phyloP scores from a whole-genome alignment of 768 basidiomycete genomes.

The Austroboletus eburneus region DNA sequence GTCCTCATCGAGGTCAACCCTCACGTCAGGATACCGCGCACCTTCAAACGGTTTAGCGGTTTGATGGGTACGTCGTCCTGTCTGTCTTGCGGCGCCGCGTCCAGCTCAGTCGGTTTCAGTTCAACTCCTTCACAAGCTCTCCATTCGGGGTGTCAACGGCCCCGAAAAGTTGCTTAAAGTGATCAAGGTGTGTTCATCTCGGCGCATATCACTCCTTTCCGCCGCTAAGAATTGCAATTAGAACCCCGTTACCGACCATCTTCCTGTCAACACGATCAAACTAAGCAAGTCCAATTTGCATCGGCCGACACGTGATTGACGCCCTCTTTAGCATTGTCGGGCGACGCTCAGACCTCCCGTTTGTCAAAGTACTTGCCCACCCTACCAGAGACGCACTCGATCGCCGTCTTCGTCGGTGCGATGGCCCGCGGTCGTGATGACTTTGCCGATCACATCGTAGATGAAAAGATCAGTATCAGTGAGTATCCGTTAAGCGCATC shows the following conservation, averaged over 20 bases:
- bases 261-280: slow-evolving; percentile 94
- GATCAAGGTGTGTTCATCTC: slow-evolving; percentile 68
- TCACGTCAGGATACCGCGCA: slow-evolving; percentile 93
- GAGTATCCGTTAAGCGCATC: slow-evolving; percentile 90
- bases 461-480: slow-evolving; percentile 95
- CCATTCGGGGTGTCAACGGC: slow-evolving; percentile 93
- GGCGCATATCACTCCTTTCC: not conserved
- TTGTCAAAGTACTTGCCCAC: slow-evolving; percentile 82
- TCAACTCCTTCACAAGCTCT: slow-evolving; percentile 93
- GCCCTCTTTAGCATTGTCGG: slow-evolving; percentile 68
- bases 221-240: slow-evolving; percentile 27
- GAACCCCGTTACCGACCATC: slow-evolving; percentile 94
- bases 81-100: too few relatives aligned
- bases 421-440: slow-evolving; percentile 97
- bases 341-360: slow-evolving; percentile 79
- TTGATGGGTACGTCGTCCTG: slow-evolving; percentile 77
- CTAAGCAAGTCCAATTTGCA: slow-evolving; percentile 59
- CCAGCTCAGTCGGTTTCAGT: slow-evolving; percentile 44
- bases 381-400: slow-evolving; percentile 79
- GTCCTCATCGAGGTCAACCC: slow-evolving; percentile 98
- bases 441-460: slow-evolving; percentile 92
- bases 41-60: slow-evolving; percentile 97
- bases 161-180: slow-evolving; percentile 97
- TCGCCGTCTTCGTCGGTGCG: slow-evolving; percentile 96
- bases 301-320: slow-evolving; percentile 5